A percentile compares a stretch with the other conserved stretches of the same genome.
phyloP scores from a whole-genome alignment of 768 basidiomycete genomes.

The Boletus pseudopeckii region DNA sequence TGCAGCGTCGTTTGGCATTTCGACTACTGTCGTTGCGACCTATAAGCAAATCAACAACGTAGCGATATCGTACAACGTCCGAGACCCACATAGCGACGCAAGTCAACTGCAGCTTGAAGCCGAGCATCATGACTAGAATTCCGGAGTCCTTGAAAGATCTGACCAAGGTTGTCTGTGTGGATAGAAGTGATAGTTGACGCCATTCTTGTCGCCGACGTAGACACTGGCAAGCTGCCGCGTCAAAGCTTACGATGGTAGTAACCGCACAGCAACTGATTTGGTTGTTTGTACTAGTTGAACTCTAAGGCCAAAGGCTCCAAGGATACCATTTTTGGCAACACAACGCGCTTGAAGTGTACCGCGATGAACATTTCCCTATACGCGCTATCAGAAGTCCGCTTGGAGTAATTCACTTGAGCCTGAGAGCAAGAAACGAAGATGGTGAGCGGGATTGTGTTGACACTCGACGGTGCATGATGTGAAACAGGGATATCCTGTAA shows the following conservation, averaged over 20 bases:
- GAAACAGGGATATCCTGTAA: neutral
- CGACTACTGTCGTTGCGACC: conserved; percentile 71
- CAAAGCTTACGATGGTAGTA: conserved; percentile 8
- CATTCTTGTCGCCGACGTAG: conserved; percentile 42
- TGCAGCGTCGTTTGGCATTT: conserved; percentile 78
- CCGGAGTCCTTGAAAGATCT: conserved; percentile 66
- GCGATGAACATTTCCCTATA: neutral
- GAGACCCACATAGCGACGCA: conserved; percentile 67
- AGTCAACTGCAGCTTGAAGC: conserved; percentile 63
- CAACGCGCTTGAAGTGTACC: too few species aligned
- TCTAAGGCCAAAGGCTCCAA: conserved; percentile 17
- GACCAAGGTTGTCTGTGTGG: conserved; percentile 59
- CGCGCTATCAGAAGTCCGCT: neutral
- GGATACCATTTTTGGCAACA: conserved; percentile 10
- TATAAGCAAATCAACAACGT: conserved; percentile 29
- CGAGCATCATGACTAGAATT: conserved; percentile 63
- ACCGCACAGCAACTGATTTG: conserved; percentile 8
- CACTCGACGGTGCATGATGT: neutral
- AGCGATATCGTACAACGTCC: conserved; percentile 7
- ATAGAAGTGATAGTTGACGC: conserved; percentile 54
- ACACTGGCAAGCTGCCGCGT: conserved; percentile 1
- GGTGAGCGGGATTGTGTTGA: neutral
- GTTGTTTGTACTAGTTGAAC: conserved; percentile 32
- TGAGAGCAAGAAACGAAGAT: neutral
- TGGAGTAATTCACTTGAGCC: neutral